Evolutionary conservation across 106 monocot genomes (phyloP).

Genomic region (Gastrodia elata): DNA sequence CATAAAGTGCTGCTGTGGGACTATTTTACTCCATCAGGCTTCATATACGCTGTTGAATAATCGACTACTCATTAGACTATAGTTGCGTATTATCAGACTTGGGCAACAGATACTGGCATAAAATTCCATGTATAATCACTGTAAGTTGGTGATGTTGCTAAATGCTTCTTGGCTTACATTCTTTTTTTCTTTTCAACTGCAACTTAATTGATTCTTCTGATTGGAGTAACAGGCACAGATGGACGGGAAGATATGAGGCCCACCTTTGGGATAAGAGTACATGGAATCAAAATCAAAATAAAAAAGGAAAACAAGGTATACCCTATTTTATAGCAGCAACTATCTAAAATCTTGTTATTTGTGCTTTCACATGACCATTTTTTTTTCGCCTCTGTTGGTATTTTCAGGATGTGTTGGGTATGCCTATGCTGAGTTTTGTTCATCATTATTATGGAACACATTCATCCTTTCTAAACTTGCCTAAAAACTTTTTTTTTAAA

Average conservation of each 20-base stretch:
- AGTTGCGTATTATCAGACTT: not conserved
- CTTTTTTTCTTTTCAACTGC: not conserved
- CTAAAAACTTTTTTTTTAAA: not conserved
- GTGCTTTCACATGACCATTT: not conserved
- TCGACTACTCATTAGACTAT: not conserved
- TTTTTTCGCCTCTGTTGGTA: not conserved
- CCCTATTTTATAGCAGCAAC: not conserved
- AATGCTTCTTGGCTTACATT: not conserved
- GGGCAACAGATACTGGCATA: not conserved
- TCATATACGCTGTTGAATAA: not conserved
- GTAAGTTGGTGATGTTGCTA: constrained; percentile 3
- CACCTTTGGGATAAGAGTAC: constrained; percentile 99
- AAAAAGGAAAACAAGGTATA: constrained; percentile 98
- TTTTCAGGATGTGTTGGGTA: not conserved
- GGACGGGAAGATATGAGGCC: constrained; percentile 98
- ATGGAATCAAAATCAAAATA: constrained; percentile 99
- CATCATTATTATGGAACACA: not conserved
- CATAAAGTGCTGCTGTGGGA: no score
- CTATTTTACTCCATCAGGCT: not conserved
- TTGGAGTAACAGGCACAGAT: constrained; percentile 68
- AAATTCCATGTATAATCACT: not conserved
- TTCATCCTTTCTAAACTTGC: not conserved
- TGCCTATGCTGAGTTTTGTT: not conserved
- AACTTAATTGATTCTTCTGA: not conserved
- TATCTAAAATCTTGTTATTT: not conserved